Base-by-base conservation (phyloP, 2,329 filamentous ascomycete genomes). In the Chaetomium sp. region DNA sequence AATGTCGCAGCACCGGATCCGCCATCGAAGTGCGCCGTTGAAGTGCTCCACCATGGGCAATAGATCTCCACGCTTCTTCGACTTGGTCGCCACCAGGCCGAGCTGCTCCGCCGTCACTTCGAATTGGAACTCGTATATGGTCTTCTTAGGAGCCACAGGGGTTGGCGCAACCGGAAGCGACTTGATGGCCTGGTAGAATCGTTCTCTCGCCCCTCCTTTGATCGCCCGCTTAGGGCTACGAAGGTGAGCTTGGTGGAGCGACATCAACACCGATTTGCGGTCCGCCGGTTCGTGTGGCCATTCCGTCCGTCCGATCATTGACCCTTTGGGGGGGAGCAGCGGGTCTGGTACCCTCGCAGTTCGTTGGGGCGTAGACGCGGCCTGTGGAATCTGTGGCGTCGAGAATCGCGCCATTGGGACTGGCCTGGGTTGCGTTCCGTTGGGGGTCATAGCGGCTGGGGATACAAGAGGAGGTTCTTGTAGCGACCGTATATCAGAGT, bases 1-100 rank as follows among this genome's bases (percentile, higher is more conserved):
- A 0, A 64, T 54, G 49, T 67, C 63, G 63, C 86, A 80, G 65
- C 87, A 87, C 8, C 89, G 85, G 27, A 95, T 65, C 12, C 90
- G 86, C 65, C 86, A 85, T 38, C 82, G 78, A 5, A 80, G 69
- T 49, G 80, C 82, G 4, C 80, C 80, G 56, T 82, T 73, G 14
- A 68, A 70, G 53, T 76, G 76, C 40, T 68, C 61, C 34, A 69
- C 71, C 4, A 72, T 65, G 0, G 71, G 64, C 72, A 75, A 33
- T 49, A 59, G 53, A 68, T 71, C 43, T 53, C 63, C 27, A 57
- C 36, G 5, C 4, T 8, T 37, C 19, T 40, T 56, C 3, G 27
- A 34, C 7, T 33, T 48, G 33, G 3, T 73, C 55, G 10, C 86
- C 55, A 0, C 62, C 32, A 58, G 51, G 4, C 52, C 54, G 33